Conservation (phyloP, 164 flowering plant species). For the Kalanchoe fedtschenkoi region DNA sequence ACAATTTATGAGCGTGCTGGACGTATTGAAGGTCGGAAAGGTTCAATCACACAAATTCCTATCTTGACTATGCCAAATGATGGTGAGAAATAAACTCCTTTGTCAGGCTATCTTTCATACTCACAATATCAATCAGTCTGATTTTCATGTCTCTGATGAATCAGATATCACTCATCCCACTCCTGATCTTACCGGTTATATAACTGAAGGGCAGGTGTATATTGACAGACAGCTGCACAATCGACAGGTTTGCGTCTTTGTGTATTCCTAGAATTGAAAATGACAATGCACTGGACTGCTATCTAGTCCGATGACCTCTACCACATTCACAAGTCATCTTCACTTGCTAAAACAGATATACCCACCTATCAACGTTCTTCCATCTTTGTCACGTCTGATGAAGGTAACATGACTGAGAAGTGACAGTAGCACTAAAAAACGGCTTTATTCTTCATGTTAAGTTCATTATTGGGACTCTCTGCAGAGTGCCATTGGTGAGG, state of each 20-base stretch:
- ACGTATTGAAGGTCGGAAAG: slow-evolving; percentile 90
- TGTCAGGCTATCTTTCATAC: neutral
- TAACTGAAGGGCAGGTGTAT: slow-evolving; percentile 97
- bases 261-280: too few relatives aligned
- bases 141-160: slow-evolving; percentile 4
- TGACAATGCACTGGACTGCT: neutral
- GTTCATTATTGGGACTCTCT: slow-evolving; percentile 6
- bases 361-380: slow-evolving; percentile 97
- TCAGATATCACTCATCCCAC: slow-evolving; percentile 97
- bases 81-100: slow-evolving; percentile 28
- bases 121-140: neutral
- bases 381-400: slow-evolving; percentile 92
- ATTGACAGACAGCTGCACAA: slow-evolving; percentile 89
- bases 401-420: slow-evolving; percentile 40
- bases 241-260: slow-evolving; percentile 48
- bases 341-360: slow-evolving; percentile 44
- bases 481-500: slow-evolving; percentile 98
- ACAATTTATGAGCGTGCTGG: slow-evolving; percentile 98
- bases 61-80: slow-evolving; percentile 97
- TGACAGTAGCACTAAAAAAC: neutral
- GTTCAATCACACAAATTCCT: slow-evolving; percentile 95
- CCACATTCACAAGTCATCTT: neutral
- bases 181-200: slow-evolving; percentile 98
- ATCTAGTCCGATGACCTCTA: too few relatives aligned
- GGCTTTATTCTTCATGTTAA: neutral